Percentiles rank a stretch among this genome's conserved stretches.
Evolutionary conservation across 768 basidiomycete genomes (phyloP).

Genomic region (Leccinum truebloodii): DNA sequence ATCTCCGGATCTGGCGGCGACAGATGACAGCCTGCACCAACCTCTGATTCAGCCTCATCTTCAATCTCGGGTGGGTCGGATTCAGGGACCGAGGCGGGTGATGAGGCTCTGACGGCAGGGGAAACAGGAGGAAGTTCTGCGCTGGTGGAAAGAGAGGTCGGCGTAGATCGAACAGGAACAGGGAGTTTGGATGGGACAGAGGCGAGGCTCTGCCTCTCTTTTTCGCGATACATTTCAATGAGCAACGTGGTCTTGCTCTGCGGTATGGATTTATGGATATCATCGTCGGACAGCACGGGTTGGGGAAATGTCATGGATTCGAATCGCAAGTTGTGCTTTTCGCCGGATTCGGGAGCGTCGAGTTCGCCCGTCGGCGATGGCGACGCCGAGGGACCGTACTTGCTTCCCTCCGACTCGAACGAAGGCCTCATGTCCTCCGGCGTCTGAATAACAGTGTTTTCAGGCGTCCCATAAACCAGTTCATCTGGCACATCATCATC

Average conservation of each 20-base stretch:
- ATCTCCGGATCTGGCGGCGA: conserved; percentile 37
- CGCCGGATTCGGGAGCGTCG: conserved; percentile 32
- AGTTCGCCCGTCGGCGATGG: conserved; percentile 30
- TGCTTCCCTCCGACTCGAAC: conserved; percentile 35
- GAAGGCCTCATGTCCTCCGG: conserved; percentile 33
- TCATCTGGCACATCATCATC: conserved; percentile 33
- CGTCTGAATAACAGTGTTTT: conserved; percentile 16
- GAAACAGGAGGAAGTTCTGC: conserved; percentile 9
- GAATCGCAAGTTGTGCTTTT: conserved; percentile 27
- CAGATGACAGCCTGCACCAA: conserved; percentile 18
- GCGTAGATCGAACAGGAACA: conserved; percentile 26
- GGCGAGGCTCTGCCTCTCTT: conserved; percentile 46
- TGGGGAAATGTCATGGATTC: conserved; percentile 33
- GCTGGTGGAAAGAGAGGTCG: conserved; percentile 15
- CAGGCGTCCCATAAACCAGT: conserved; percentile 33
- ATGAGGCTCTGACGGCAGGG: conserved; percentile 4
- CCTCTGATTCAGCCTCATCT: conserved; percentile 31
- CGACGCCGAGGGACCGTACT: conserved; percentile 34
- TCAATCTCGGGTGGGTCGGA: conserved; percentile 29
- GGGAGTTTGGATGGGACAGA: conserved; percentile 35
- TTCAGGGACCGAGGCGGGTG: conserved; percentile 21
- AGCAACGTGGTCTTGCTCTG: conserved; percentile 72
- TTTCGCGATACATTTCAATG: conserved; percentile 85
- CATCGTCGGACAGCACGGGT: conserved; percentile 7
- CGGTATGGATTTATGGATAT: conserved; percentile 22